Evolutionary conservation across 192 early-diverging fungal genomes (phyloP).

Genomic region (Coemansia sp.): DNA sequence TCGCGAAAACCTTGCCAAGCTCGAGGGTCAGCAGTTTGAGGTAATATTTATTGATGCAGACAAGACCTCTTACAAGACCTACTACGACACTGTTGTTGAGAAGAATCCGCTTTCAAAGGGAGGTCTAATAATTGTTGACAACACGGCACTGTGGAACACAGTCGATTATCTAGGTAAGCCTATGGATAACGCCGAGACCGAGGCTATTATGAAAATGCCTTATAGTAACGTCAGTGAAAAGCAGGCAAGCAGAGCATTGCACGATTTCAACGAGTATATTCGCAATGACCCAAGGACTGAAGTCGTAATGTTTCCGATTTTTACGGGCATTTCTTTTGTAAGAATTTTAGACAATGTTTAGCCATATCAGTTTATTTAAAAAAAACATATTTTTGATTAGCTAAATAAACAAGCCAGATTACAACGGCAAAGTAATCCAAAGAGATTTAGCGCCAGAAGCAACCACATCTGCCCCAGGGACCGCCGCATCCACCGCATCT

Average conservation of each 20-base stretch:
- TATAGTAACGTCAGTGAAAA: background rate
- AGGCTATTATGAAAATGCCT: slow-evolving; percentile 18
- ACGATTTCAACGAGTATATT: slow-evolving; percentile 67
- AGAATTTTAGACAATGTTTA: slow-evolving; percentile 5
- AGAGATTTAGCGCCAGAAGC: slow-evolving; percentile 1
- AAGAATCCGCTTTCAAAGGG: slow-evolving; percentile 55
- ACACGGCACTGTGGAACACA: slow-evolving; percentile 43
- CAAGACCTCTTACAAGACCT: slow-evolving; percentile 64
- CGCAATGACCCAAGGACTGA: slow-evolving; percentile 59
- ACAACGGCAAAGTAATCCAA: no score
- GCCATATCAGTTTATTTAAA: no score
- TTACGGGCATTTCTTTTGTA: slow-evolving; percentile 43
- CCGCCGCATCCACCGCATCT: slow-evolving; percentile 3
- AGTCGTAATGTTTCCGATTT: slow-evolving; percentile 60
- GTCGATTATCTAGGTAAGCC: slow-evolving; percentile 26
- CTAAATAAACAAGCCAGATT: no score
- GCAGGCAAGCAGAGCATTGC: slow-evolving; percentile 19
- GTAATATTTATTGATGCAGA: slow-evolving; percentile 72
- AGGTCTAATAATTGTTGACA: slow-evolving; percentile 70
- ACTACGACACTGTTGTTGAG: slow-evolving; percentile 66
- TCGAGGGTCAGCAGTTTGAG: slow-evolving; percentile 59
- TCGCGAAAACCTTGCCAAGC: slow-evolving; percentile 30
- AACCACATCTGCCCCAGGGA: background rate
- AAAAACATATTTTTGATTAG: no score
- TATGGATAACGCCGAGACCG: background rate